Evolutionary conservation across 345 rosid species (phyloP), one percentile per base, ranked within the genome.

Genomic region (Brassica incana): DNA sequence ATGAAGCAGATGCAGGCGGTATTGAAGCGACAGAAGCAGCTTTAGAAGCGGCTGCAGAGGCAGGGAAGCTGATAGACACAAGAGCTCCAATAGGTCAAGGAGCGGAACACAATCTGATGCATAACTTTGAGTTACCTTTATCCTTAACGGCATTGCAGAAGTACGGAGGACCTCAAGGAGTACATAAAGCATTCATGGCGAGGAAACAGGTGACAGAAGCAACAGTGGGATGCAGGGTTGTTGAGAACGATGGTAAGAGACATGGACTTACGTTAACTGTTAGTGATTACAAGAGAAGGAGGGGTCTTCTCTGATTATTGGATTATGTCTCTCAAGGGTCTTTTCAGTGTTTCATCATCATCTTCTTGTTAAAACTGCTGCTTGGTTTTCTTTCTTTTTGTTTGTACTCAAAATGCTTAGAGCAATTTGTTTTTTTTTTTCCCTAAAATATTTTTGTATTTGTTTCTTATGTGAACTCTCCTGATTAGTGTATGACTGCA

Each of bases 251-350:
- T 75, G 97, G 93, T 32, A 87, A 89, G 86, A 86, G 99, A 65
- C 97, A 90, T 75, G 89, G 87, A 40, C 85, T 92, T 77, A 93
- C 99, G 58, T 83, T 96, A 82, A 96, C 97, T 10, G 97, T 96
- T 56, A 85, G 99, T 64, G 99, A 93, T 77, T 96, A 96, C 93
- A 93, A 96, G 88, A 93, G 98, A 81, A 88, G 99, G 75, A 92
- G 97, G 83, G 98, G 99, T 64, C 98, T 96, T 77, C 91, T 96
- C 59, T 96, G 87, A 91, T 66, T 59, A 14, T 15, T 11, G 15
- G 20, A 65, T 65, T 33, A n/a, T 45, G 5, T 74, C 8, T 80
- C 54, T 2, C 45, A 60, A 45, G 8, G 8, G 69, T 60, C 32
- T 74, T 73, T 12, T 2, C 38, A 40, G 25, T 40, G 82, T 67